Evolutionary conservation across 2,329 filamentous ascomycete genomes (phyloP).

Genomic region (Beauveria sp.): DNA sequence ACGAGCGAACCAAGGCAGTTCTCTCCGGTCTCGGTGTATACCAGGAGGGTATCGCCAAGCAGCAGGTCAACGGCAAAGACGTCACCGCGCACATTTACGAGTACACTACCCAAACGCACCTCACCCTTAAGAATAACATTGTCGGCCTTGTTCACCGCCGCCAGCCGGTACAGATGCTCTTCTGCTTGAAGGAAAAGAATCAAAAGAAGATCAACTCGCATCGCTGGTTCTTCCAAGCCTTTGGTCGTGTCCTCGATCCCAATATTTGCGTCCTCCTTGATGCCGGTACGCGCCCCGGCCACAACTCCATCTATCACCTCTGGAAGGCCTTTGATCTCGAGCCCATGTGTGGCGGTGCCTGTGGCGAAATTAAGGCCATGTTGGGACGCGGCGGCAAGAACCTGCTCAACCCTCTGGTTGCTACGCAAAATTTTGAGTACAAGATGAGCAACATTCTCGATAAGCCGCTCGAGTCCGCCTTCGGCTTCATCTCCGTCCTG

Average conservation of each 20-base stretch:
- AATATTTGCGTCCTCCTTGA: conserved; percentile 97
- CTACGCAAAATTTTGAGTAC: conserved; percentile 98
- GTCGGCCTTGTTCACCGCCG: conserved; percentile 78
- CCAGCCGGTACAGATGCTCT: conserved; percentile 91
- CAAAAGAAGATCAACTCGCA: conserved; percentile 99
- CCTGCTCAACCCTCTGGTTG: conserved; percentile 85
- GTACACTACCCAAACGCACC: conserved; percentile 78
- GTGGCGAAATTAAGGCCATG: conserved; percentile 99
- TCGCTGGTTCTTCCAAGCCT: conserved; percentile 97
- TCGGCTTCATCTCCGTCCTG: conserved; percentile 94
- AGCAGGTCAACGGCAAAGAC: conserved; percentile 93
- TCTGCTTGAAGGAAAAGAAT: conserved; percentile 98
- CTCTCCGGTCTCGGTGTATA: conserved; percentile 92
- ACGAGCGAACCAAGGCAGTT: conserved; percentile 79
- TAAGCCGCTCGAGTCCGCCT: conserved; percentile 93
- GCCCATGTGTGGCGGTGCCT: conserved; percentile 94
- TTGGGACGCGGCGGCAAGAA: conserved; percentile 76
- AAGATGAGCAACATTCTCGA: conserved; percentile 99
- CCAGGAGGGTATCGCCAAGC: conserved; percentile 96
- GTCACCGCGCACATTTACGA: conserved; percentile 98
- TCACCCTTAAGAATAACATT: conserved; percentile 84
- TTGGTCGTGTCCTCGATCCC: conserved; percentile 83
- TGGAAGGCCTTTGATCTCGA: conserved; percentile 99
- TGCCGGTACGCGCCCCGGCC: conserved; percentile 89
- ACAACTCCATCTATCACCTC: conserved; percentile 91